Base-by-base conservation (phyloP, 1,139 yeast species). In the Geotrichum histeridarum region DNA sequence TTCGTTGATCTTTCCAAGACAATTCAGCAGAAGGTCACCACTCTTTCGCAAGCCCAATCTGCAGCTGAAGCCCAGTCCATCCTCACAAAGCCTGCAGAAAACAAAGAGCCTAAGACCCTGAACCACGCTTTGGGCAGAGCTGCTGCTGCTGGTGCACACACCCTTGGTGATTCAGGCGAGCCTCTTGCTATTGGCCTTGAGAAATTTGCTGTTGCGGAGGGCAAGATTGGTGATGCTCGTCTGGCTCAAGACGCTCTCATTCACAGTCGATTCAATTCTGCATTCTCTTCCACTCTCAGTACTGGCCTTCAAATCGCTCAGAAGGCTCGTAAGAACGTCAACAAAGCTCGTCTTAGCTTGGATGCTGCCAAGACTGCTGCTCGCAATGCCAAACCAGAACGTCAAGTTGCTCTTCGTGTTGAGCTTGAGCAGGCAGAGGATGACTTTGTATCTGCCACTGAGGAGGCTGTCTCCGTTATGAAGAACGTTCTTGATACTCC, bases 391-490 rank as follows among this genome's bases (percentile, higher is more conserved):
- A 80, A 77, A 65, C 91, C 95, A 4, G 83, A 83, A 61, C 83
- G 83, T 67, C 86, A 84, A 65, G 87, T 89, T 7, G 83, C 83
- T 55, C 80, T 87, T 59, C 77, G 93, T 62, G 86, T 84, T 50
- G 80, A 83, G 59, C 84, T 88, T 78, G 96, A 89, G 69, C 82
- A 84, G 61, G 84, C 91, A 45, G 96, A 89, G 71, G 96, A 89
- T 65, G 94, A 86, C 64, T 88, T 89, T 69, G 95, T 94, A 47
- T 88, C 87, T 61, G 86, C 93, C 18, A 91, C 90, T 38, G 96
- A 89, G 71, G 95, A 86, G 67, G 95, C 96, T 36, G 89, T 87
- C 53, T 77, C 83, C 50, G 82, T 86, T 59, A 84, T 89, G 93
- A 88, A 84, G 73, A 84, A 84, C 67, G 91, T 86, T 30, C 80